These are phyloP conservation scores for Blastocystis sp. DNA, from an alignment of 352 stramenopile genomes.

Conservation along the genomic window DNA sequence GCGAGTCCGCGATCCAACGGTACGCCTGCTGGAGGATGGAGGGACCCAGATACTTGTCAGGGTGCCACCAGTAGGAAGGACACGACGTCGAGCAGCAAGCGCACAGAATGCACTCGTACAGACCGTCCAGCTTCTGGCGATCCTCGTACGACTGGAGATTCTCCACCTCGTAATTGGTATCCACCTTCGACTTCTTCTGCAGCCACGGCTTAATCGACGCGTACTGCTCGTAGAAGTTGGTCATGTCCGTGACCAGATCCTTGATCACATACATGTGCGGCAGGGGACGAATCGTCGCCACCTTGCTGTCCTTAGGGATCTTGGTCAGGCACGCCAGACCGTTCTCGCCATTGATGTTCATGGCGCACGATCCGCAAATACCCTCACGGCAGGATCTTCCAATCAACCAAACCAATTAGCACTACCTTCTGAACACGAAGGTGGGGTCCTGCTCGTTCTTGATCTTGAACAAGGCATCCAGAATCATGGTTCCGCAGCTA, in stretches of 20 bases:
- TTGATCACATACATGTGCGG: conserved; percentile 98
- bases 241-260: conserved; percentile 89
- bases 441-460: conserved; percentile 97
- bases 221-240: conserved; percentile 85
- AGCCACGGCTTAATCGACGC: conserved; percentile 86
- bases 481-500: conserved; percentile 89
- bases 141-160: conserved; percentile 3
- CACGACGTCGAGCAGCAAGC: conserved; percentile 97
- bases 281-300: conserved; percentile 83
- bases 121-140: conserved; percentile 77
- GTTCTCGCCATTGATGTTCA: conserved; percentile 98
- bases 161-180: conserved; percentile 4
- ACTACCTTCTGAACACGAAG: conserved; percentile 90
- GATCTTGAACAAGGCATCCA: conserved; percentile 99
- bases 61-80: conserved; percentile 84
- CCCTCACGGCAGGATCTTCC: conserved; percentile 97
- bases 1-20: conserved; percentile 95
- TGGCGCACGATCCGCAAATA: conserved; percentile 96
- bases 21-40: conserved; percentile 82
- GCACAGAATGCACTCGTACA: conserved; percentile 99
- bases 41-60: conserved; percentile 34
- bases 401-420: conserved; percentile 90
- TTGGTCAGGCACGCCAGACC: conserved; percentile 90
- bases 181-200: conserved; percentile 69
- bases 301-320: conserved; percentile 71